These are phyloP conservation scores for Pilatotrama ljubarskyi DNA, from an alignment of 768 basidiomycete genomes.

Conservation along the genomic window DNA sequence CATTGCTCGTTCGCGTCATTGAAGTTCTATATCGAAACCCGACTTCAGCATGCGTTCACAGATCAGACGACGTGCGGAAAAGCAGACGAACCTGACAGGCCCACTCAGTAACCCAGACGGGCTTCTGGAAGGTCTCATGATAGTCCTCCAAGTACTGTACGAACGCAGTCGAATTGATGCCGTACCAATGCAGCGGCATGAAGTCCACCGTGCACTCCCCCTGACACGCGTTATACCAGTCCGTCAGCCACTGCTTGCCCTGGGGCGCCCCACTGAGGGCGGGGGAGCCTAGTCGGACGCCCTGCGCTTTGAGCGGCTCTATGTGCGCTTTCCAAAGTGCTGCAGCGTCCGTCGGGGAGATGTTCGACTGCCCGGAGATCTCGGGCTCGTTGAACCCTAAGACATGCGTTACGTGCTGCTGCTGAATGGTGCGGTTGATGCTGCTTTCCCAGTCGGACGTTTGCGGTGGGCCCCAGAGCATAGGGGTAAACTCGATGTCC, in stretches of 20 bases:
- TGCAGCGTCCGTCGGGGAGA: slow-evolving; percentile 49
- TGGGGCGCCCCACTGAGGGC: slow-evolving; percentile 52
- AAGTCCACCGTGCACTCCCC: slow-evolving; percentile 58
- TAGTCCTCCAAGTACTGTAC: slow-evolving; percentile 51
- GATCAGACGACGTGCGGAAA: too few relatives aligned
- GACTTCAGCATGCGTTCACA: too few relatives aligned
- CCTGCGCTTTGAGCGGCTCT: slow-evolving; percentile 48
- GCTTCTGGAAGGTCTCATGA: slow-evolving; percentile 49
- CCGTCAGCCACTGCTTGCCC: slow-evolving; percentile 55
- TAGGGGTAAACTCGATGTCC: slow-evolving; percentile 53
- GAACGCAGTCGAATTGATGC: slow-evolving; percentile 53
- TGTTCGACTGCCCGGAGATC: slow-evolving; percentile 47
- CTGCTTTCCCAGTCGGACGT: slow-evolving; percentile 41
- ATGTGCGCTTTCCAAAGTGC: slow-evolving; percentile 52
- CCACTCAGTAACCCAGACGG: slow-evolving; percentile 65
- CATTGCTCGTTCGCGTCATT: slow-evolving; percentile 46
- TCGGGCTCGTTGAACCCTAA: slow-evolving; percentile 59
- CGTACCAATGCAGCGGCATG: slow-evolving; percentile 60
- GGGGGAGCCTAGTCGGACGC: slow-evolving; percentile 53
- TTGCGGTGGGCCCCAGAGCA: slow-evolving; percentile 51
- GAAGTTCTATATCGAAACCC: slow-evolving; percentile 34
- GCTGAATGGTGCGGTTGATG: slow-evolving; percentile 43
- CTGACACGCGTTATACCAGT: slow-evolving; percentile 50
- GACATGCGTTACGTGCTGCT: slow-evolving; percentile 40
- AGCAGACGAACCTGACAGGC: slow-evolving; percentile 42